Conservation (phyloP, 768 basidiomycete genomes). For the Mycena galericulata region DNA sequence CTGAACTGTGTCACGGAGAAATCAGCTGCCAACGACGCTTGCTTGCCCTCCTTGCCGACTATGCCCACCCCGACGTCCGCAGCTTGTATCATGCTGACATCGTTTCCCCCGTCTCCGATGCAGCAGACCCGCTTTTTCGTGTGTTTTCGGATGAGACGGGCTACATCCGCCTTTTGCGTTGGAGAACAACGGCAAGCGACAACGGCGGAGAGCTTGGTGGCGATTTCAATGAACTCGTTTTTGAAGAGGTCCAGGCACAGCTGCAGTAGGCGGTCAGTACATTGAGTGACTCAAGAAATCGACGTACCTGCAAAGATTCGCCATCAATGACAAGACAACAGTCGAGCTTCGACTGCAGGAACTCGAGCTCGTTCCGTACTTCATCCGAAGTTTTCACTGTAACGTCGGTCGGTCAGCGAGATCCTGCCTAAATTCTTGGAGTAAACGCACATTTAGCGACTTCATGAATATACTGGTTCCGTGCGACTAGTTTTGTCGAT, state of each 20-base stretch:
- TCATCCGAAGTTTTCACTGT: constrained; percentile 90
- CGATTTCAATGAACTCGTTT: constrained; percentile 95
- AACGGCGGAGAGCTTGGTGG: constrained; percentile 95
- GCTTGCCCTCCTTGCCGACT: constrained; percentile 98
- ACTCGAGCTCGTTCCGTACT: constrained; percentile 89
- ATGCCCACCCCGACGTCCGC: constrained; percentile 98
- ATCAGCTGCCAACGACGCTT: constrained; percentile 98
- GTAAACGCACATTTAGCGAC: constrained; percentile 84
- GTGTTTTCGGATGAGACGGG: constrained; percentile 88
- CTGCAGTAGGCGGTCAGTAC: constrained; percentile 52
- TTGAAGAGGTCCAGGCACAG: constrained; percentile 92
- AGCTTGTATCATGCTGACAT: constrained; percentile 99
- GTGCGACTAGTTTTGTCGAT: constrained; percentile 93
- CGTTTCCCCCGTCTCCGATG: constrained; percentile 99
- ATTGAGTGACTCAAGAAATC: neutral
- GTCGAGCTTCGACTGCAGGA: constrained; percentile 93
- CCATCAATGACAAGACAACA: constrained; percentile 99
- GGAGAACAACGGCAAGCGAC: constrained; percentile 99
- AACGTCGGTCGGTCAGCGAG: constrained; percentile 19
- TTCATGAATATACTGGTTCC: constrained; percentile 98
- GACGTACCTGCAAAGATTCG: constrained; percentile 87
- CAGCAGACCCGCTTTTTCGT: constrained; percentile 98
- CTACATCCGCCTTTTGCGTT: constrained; percentile 98
- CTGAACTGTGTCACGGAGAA: constrained; percentile 99
- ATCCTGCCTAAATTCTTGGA: constrained; percentile 12